Base-by-base conservation (phyloP, 192 early-diverging fungal genomes). In the Entrophospora sp. region DNA sequence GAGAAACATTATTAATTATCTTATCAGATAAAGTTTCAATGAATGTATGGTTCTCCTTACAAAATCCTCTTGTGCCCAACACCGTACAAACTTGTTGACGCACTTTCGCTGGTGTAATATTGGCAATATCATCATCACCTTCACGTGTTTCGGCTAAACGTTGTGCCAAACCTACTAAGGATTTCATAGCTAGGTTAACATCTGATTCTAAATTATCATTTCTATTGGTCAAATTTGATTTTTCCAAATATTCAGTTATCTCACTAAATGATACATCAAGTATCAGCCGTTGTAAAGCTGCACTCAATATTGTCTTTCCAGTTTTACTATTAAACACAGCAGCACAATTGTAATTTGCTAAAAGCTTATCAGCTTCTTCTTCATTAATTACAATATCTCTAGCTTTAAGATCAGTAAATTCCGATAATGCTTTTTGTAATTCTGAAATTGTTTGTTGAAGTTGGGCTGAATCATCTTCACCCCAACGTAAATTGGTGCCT, bases 61-160 rank as follows among this genome's bases (percentile, higher is more conserved):
- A 37, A 53, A 66, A 66, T n/a, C 27, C 64, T 46, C 64, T 20
- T 37, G 36, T 30, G 8, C 64, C 64, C 13, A 66, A 42, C 13
- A 66, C 49, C 2, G 64, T 49, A 52, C 38, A 66, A 53, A 66
- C 28, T 42, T 66, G 64, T 40, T 66, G 64, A 4, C 64, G 64
- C 27, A 66, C 28, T 55, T 66, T 66, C 25, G 42, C 27, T 27
- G 64, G 64, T 22, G 48, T 55, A 13, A 66, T 53, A 30, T 24
- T 13, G 13, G 64, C 40, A 8, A 53, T 40, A 4, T 66, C 49
- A 66, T 66, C 64, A 2, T 20, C 20, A 18, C 64, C 64, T 37
- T 55, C 2, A 25, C 64, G 32, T 37, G 43, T n/a, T 53, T 51
- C 35, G 3, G 30, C 18, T 22, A 66, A 48, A 20, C 27, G 18